Base-by-base conservation (phyloP, 1,284 basidiomycete genomes). In the Rhodotorula sp. region DNA sequence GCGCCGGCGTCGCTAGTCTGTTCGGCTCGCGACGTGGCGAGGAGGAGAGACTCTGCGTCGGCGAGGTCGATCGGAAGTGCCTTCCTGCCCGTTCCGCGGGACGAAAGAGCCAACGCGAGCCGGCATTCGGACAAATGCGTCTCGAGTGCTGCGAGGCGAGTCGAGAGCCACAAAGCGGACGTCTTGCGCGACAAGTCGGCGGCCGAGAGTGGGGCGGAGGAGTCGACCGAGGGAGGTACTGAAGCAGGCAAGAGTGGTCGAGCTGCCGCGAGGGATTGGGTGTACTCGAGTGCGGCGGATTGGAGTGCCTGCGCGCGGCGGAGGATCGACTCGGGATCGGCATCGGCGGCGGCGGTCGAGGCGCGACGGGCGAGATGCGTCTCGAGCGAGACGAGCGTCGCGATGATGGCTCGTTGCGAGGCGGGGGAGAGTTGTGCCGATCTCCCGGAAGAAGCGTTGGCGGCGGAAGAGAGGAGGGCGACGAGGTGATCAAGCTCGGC, bases 121-220 rank as follows among this genome's bases (percentile, higher is more conserved):
- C 39, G n/a, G 54, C 72, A 70, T 43, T 77, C 76, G 21, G 76
- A 65, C 46, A 71, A 51, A 64, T 77, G 75, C 3, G 76, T 64
- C 47, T 64, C 21, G 54, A 77, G 54, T 43, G 69, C 61, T 3
- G 76, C 64, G 46, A 54, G 52, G n/a, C 76, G 70, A 15, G 75
- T 57, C 43, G 69, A 34, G 65, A 54, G 56, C 58, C 62, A 67
- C 8, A 60, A 21, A 26, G 58, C 56, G 4, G 66, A 57, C 46
- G 57, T 62, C 15, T 39, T 57, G 43, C 26, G 48, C 26, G 61
- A 63, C 26, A 62, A 26, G 31, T 47, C 26, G n/a, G 26, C 48
- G 23, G 58, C 29, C 8, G 18, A 34, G 58, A 29, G 47, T 2
- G 63, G 20, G 26, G 23, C 20, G 46, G 51, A 51, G 4, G 54